Evolutionary conservation across 352 stramenopile species (phyloP), one percentile per base, ranked within the genome.

Genomic region (Globisporangium spinosum): DNA sequence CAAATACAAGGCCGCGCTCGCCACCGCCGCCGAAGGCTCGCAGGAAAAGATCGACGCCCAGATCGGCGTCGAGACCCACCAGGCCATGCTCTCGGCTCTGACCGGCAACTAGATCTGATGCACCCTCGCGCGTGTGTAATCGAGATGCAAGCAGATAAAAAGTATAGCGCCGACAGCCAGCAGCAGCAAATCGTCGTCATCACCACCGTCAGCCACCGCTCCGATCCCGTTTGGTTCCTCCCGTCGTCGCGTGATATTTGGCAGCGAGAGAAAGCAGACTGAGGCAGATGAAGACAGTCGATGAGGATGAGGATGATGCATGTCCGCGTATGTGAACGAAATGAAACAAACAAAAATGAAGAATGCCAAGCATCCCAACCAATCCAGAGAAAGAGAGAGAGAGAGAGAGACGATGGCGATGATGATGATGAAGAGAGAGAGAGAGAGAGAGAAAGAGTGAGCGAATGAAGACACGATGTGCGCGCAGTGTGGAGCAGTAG

Each of bases 21-120:
- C 88, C 13, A 69, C 86, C 38, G 89, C 93, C 49, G 79, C 92
- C 53, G 83, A 92, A 47, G 96, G 95, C 70, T 93, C 85, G 62
- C 67, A 89, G 43, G 96, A 97, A 68, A 91, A 96, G 75, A 91
- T 97, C 23, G 90, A 98, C 76, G 96, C 96, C 15, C 92, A 98
- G 83, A 98, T 99, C 75, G 94, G 97, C 65, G 91, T 98, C 75
- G 97, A 99, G 78, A 91, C 95, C 25, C 96, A 98, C 81, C 83
- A 89, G 70, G 90, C 94, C 38, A 96, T 99, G 91, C 89, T 94
- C 64, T 69, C 78, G 55, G 96, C 96, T 25, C 77, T 99, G 63
- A 88, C 89, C 55, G 76, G 63, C 63, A 80, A 88, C 71, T 90
- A 89, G 71, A 74, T 49, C 56, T 27, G 29, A 47, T 29, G 20